These are phyloP conservation scores for Pythium volutum DNA, from an alignment of 352 stramenopile species.

Conservation along the genomic window DNA sequence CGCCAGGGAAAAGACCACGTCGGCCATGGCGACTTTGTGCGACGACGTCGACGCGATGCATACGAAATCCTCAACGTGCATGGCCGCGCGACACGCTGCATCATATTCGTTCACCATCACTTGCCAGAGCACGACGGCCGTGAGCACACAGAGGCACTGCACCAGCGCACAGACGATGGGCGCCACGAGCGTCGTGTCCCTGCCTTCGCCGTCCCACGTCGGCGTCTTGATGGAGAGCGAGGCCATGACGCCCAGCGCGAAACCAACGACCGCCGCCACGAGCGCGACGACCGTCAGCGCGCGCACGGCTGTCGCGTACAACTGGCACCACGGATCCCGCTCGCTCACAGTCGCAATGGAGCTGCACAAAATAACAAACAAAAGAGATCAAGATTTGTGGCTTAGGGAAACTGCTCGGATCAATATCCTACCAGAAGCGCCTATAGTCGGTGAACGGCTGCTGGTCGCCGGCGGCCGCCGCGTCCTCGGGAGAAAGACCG, in stretches of 20 bases:
- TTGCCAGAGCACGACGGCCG: constrained; percentile 56
- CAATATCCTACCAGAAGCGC: constrained; percentile 27
- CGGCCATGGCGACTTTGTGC: constrained; percentile 37
- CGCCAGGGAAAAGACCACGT: constrained; percentile 37
- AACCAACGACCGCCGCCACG: constrained; percentile 50
- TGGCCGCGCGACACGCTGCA: constrained; percentile 32
- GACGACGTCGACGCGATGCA: constrained; percentile 47
- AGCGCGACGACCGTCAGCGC: constrained; percentile 51
- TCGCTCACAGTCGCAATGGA: constrained; percentile 15
- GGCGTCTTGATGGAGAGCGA: constrained; percentile 56
- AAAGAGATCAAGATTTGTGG: not conserved
- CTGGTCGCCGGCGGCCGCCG: constrained; percentile 7
- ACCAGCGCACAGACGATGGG: constrained; percentile 51
- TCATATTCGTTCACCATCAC: constrained; percentile 54
- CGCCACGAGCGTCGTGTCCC: constrained; percentile 51
- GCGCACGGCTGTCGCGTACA: constrained; percentile 40
- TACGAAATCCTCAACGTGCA: constrained; percentile 52
- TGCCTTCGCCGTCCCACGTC: constrained; percentile 69
- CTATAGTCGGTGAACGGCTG: constrained; percentile 25
- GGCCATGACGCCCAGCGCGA: constrained; percentile 51
- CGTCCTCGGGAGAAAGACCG: constrained; percentile 31
- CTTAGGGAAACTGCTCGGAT: too few species aligned
- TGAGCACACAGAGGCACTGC: constrained; percentile 38
- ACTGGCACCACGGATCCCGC: constrained; percentile 65
- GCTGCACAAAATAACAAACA: constrained; percentile 5